Base-by-base conservation (phyloP, 1,284 basidiomycete species). In the Austroboletus niveus region DNA sequence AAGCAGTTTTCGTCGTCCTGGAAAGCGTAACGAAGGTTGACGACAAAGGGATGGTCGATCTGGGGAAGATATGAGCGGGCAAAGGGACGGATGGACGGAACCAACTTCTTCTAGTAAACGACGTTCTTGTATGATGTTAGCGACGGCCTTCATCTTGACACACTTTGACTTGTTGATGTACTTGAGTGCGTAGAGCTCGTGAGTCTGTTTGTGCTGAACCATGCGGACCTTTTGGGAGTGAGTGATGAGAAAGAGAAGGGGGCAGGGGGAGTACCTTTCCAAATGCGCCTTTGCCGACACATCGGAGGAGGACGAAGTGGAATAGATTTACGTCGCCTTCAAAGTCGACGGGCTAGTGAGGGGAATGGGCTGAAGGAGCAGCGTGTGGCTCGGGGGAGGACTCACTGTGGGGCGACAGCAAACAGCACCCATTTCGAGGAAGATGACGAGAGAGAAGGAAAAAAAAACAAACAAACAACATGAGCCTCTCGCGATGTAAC, bases 1-100 rank as follows among this genome's bases (percentile, higher is more conserved):
- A 99, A 99, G 64, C 96, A 94, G 69, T 99, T 98, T 69, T 98
- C 96, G 66, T 98, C 96, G 68, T 99, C 96, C 70, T 99, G 96
- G 70, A 99, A 99, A 15, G 96, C 96, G 69, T 98, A 98, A 45
- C 96, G 86, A 68, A 99, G 66, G 70, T 98, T 98, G 70, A 98
- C 96, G 49, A 98, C 87, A 66, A 92, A 98, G 0, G 95, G 92
- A 61, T 96, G 94, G 72, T 99, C 95, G 62, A 98, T 89, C 92
- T 97, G 20, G 35, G 32, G 38, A 47, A 35, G 48, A 43, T 51
- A 10, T 45, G 41, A 15, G 44, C 35, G 42, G 48, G 5, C 31
- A 8, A 42, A 12, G 15, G 47, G 20, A 29, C 5, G 34, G 41
- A 32, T 20, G 40, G 43, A n/a, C 3, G 22, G 29, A 40, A 57